Evolutionary conservation across 139 green algal species (phyloP), one percentile per base, ranked within the genome.

Genomic region (Chlorella sp.): DNA sequence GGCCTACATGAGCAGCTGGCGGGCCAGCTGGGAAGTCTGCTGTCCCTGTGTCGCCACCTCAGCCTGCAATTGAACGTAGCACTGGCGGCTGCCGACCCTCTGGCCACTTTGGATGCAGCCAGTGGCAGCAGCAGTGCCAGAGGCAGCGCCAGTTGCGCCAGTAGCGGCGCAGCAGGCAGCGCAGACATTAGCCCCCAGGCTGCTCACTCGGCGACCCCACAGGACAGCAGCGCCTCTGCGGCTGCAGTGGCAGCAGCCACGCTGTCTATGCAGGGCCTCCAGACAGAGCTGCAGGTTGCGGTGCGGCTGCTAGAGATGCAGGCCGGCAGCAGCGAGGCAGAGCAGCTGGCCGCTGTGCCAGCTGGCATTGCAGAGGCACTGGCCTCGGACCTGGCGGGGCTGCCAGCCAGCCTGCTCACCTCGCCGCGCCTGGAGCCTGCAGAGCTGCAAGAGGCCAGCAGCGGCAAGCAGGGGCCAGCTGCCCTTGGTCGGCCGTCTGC

Each of bases 221-320:
- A 72, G 30, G 30, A 4, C 9, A 39, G n/a, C 47, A 32, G 74
- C 34, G 44, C 30, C 9, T 38, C 30, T 20, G 74, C 74, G 32
- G 51, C 75, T 1, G 17, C 55, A 1, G 81, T 67, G 32, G 60
- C 72, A 18, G 39, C 71, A 25, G 70, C 70, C 15, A 32, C 41
- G 56, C 79, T 85, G 73, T 28, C 25, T 2, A 56, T 85, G 2
- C 68, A 85, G 68, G 41, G 63, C 51, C 51, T 85, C 15, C 80
- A 55, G 6, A 79, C 36, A 0, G 80, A 85, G 67, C 80, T 85
- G 51, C 51, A 57, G 7, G 67, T 85, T 34, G 47, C 80, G 7
- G 39, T 78, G 16, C 51, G 69, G 64, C 47, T 85, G 51, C 80
- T 85, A 34, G 67, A 85, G 47, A 30, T 51, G 44, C 80, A 85